These are phyloP conservation scores for Sanghuangporus weigelae DNA, from an alignment of 1,284 basidiomycete species.

Conservation along the genomic window DNA sequence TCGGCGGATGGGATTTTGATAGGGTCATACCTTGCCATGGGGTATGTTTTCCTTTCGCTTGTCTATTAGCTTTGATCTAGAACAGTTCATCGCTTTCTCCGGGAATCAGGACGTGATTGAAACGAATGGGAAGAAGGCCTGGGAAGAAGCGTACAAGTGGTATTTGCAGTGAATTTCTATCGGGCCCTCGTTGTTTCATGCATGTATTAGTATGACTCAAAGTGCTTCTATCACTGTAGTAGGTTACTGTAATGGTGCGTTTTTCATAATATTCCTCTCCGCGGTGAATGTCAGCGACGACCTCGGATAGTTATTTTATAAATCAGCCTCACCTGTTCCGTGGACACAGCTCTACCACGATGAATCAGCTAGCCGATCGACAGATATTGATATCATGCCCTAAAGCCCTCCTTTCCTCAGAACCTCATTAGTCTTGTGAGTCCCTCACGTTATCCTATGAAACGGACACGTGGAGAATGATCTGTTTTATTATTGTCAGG, in stretches of 20 bases:
- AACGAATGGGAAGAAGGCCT: slow-evolving; percentile 63
- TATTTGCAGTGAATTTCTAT: slow-evolving; percentile 5
- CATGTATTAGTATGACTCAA: neutral
- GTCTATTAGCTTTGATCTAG: neutral
- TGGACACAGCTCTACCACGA: too few species aligned
- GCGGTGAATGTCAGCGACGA: too few species aligned
- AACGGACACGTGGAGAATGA: neutral
- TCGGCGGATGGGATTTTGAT: slow-evolving; percentile 82
- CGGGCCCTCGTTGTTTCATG: neutral
- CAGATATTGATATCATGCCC: neutral
- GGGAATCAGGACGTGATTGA: slow-evolving; percentile 45
- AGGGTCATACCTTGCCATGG: slow-evolving; percentile 93
- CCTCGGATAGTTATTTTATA: too few species aligned
- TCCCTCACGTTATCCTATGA: too few species aligned
- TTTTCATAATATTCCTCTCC: too few species aligned
- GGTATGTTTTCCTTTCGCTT: slow-evolving; percentile 35
- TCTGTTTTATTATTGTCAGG: neutral
- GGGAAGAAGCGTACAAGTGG: slow-evolving; percentile 43
- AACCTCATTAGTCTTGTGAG: too few species aligned
- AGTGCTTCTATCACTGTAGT: neutral
- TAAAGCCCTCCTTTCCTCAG: neutral
- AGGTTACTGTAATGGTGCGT: too few species aligned
- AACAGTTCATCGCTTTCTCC: neutral
- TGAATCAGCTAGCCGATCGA: too few species aligned
- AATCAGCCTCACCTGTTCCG: too few species aligned